Evolutionary conservation across 306 rosid species (phyloP).

Genomic region (Trichosanthes cucumerina): DNA sequence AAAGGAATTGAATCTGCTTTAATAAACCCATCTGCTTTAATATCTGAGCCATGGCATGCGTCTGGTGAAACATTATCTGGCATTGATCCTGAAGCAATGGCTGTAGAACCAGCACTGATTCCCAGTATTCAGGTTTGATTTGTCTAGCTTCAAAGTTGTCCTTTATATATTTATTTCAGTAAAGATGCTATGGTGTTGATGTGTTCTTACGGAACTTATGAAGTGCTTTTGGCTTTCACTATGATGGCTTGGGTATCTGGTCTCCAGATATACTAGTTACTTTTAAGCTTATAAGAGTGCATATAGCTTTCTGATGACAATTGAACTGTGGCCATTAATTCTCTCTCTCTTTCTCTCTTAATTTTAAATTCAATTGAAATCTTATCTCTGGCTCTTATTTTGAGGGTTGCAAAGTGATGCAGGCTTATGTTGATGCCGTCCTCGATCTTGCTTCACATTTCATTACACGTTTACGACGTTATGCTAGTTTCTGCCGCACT

Average conservation of each 20-base stretch:
- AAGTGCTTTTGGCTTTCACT: not conserved
- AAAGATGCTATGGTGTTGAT: not conserved
- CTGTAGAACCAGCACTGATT: constrained; percentile 73
- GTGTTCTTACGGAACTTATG: not conserved
- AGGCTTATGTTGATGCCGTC: constrained; percentile 96
- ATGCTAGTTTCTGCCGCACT: constrained; percentile 99
- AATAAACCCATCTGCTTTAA: constrained; percentile 74
- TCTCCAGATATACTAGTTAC: not conserved
- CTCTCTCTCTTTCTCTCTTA: not conserved
- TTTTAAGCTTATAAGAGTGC: not conserved
- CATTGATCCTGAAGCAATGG: constrained; percentile 89
- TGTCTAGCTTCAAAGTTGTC: constrained; percentile 5
- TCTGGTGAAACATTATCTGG: constrained; percentile 59
- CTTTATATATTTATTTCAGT: not conserved
- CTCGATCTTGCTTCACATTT: constrained; percentile 99
- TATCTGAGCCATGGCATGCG: constrained; percentile 85
- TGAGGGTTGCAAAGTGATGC: constrained; percentile 23
- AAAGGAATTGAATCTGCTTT: constrained; percentile 96
- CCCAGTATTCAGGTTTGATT: constrained; percentile 66
- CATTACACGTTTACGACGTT: constrained; percentile 92
- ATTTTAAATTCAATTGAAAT: not conserved
- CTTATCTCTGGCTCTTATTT: constrained; percentile 5
- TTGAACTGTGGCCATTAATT: not conserved
- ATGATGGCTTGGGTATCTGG: not conserved
- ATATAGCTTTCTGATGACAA: not conserved